Evolutionary conservation across 352 stramenopile genomes (phyloP).

Genomic region (Lagenidium giganteum): DNA sequence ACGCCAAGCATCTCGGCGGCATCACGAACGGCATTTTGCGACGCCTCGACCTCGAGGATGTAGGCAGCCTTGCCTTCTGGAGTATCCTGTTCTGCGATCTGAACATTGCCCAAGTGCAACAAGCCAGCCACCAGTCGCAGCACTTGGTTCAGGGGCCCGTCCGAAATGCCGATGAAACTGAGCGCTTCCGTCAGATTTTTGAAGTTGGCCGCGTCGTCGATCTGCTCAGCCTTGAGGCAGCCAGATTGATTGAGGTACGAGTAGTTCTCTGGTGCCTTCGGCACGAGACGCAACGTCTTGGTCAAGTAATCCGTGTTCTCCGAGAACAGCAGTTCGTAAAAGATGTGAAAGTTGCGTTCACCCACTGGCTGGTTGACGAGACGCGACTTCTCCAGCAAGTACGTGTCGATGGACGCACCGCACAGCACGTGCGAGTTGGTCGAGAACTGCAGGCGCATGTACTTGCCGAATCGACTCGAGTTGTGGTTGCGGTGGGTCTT

Average conservation of each 20-base stretch:
- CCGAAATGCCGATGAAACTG: conserved; percentile 68
- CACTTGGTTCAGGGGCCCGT: conserved; percentile 62
- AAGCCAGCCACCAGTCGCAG: conserved; percentile 68
- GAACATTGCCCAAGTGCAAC: conserved; percentile 77
- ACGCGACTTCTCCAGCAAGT: conserved; percentile 81
- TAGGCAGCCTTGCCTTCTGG: conserved; percentile 69
- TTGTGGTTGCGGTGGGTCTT: conserved; percentile 90
- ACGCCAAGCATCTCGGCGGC: conserved; percentile 67
- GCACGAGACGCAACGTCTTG: conserved; percentile 42
- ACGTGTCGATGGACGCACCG: conserved; percentile 77
- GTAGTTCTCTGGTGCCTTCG: conserved; percentile 57
- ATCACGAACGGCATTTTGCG: conserved; percentile 36
- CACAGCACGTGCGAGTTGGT: conserved; percentile 65
- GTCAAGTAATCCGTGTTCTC: conserved; percentile 46
- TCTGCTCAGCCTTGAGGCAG: conserved; percentile 59
- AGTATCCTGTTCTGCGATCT: conserved; percentile 64
- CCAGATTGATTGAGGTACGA: conserved; percentile 74
- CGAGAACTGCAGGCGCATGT: conserved; percentile 83
- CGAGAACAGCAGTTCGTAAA: conserved; percentile 76
- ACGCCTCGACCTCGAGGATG: conserved; percentile 40
- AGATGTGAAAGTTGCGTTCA: conserved; percentile 86
- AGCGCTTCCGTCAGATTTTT: conserved; percentile 53
- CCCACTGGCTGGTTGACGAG: conserved; percentile 67
- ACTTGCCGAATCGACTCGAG: conserved; percentile 90
- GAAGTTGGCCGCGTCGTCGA: conserved; percentile 74